These are phyloP conservation scores for Pestalotiopsis sp. DNA, from an alignment of 2,329 filamentous ascomycete species.

Conservation along the genomic window DNA sequence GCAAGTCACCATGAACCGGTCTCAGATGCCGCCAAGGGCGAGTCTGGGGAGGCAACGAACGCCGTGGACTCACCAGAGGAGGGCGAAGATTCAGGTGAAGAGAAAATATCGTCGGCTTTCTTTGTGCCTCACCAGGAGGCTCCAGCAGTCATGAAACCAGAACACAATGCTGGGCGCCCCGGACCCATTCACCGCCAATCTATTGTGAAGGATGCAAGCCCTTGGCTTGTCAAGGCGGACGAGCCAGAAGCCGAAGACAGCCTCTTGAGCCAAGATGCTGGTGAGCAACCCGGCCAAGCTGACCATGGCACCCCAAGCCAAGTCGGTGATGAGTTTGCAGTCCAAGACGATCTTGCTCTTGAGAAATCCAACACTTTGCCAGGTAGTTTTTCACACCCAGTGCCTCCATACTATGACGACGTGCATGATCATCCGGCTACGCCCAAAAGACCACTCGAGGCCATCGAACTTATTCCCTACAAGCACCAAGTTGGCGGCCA, in stretches of 20 bases:
- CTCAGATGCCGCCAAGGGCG: slow-evolving; percentile 5
- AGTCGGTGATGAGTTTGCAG: slow-evolving; percentile 40
- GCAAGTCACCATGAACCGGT: background rate
- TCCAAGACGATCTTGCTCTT: slow-evolving; percentile 44
- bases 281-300: slow-evolving; percentile 22
- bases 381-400: slow-evolving; percentile 38
- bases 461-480: slow-evolving; percentile 95
- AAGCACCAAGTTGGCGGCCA: slow-evolving; percentile 97
- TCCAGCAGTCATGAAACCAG: slow-evolving; percentile 30
- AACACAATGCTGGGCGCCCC: slow-evolving; percentile 27
- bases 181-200: slow-evolving; percentile 33
- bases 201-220: slow-evolving; percentile 41
- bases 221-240: slow-evolving; percentile 63
- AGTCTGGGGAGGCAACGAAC: slow-evolving; percentile 43
- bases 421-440: slow-evolving; percentile 55
- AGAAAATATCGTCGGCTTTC: slow-evolving; percentile 85
- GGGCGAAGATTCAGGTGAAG: slow-evolving; percentile 70
- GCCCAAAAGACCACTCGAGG: slow-evolving; percentile 71
- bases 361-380: slow-evolving; percentile 34
- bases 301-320: slow-evolving; percentile 25
- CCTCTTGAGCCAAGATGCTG: slow-evolving; percentile 36
- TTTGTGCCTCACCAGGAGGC: slow-evolving; percentile 74
- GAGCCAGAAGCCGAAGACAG: slow-evolving; percentile 45
- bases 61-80: slow-evolving; percentile 46
- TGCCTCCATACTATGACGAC: slow-evolving; percentile 49